Evolutionary conservation across 1,284 basidiomycete genomes (phyloP).

Genomic region (Malassezia dermatis): DNA sequence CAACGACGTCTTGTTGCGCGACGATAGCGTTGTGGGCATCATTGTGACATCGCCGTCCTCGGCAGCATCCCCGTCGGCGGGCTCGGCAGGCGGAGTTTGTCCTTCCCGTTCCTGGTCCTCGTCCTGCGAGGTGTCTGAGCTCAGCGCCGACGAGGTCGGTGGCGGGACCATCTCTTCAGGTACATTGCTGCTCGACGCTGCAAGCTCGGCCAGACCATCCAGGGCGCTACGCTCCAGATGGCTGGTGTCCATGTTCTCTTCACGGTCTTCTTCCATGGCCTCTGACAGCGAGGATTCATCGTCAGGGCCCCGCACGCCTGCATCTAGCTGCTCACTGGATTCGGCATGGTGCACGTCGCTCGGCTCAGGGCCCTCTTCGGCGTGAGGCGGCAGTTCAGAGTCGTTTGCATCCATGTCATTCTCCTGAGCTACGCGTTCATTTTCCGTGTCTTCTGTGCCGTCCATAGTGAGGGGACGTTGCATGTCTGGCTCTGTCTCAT

Average conservation of each 20-base stretch:
- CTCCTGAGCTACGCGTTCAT: not conserved
- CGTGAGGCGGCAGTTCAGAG: not conserved
- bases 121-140: conserved; percentile 20
- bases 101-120: conserved; percentile 18
- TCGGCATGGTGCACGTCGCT: not conserved
- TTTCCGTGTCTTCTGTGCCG: not conserved
- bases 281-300: conserved; percentile 7
- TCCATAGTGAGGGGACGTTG: not conserved
- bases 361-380: not conserved
- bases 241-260: not conserved
- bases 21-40: not conserved
- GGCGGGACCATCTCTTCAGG: not conserved
- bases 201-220: conserved; percentile 34
- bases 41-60: conserved; percentile 19
- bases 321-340: not conserved
- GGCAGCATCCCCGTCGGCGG: conserved; percentile 20
- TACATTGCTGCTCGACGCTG: conserved; percentile 17
- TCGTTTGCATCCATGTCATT: not conserved
- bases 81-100: conserved; percentile 13
- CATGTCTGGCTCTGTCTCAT: conserved; percentile 21
- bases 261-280: not conserved
- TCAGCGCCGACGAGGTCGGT: conserved; percentile 3
- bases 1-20: not conserved
- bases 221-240: conserved; percentile 17
- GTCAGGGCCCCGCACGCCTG: not conserved